Percentiles rank a stretch among this genome's conserved stretches.
These are phyloP conservation scores for Kappamyces sp. DNA, from an alignment of 192 early-diverging fungal genomes.

Conservation along the genomic window DNA sequence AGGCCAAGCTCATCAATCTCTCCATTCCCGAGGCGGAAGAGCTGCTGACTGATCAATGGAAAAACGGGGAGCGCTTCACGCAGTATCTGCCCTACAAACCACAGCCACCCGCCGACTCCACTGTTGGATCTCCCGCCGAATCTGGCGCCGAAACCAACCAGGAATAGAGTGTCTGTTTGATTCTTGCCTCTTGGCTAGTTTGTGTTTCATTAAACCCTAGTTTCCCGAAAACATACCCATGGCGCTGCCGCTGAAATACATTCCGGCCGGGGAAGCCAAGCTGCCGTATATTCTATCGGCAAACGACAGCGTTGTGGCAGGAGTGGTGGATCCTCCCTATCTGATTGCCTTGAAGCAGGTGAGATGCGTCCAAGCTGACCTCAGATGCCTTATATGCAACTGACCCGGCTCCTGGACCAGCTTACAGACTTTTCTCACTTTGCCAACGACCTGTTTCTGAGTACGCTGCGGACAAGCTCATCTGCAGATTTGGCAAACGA, in stretches of 20 bases:
- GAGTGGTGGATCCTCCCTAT: conserved; percentile 7
- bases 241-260: too few species aligned
- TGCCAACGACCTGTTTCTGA: conserved; percentile 23
- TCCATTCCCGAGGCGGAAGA: conserved; percentile 13
- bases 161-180: too few species aligned
- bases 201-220: too few species aligned
- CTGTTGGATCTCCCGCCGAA: too few species aligned
- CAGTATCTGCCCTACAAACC: too few species aligned
- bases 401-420: conserved; percentile 28
- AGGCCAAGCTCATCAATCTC: conserved; percentile 8
- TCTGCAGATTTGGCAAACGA: conserved; percentile 15
- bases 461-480: conserved; percentile 6
- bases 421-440: conserved; percentile 20
- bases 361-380: background rate
- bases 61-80: background rate
- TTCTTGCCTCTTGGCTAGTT: too few species aligned
- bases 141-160: too few species aligned
- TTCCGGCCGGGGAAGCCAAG: too few species aligned
- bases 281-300: background rate
- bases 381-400: conserved; percentile 31
- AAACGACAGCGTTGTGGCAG: background rate
- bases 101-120: too few species aligned
- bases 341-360: conserved; percentile 10
- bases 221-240: too few species aligned
- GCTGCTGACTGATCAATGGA: background rate